Evolutionary conservation across 2,329 filamentous ascomycete species (phyloP).

Genomic region (Phaeosphaeria sp.): DNA sequence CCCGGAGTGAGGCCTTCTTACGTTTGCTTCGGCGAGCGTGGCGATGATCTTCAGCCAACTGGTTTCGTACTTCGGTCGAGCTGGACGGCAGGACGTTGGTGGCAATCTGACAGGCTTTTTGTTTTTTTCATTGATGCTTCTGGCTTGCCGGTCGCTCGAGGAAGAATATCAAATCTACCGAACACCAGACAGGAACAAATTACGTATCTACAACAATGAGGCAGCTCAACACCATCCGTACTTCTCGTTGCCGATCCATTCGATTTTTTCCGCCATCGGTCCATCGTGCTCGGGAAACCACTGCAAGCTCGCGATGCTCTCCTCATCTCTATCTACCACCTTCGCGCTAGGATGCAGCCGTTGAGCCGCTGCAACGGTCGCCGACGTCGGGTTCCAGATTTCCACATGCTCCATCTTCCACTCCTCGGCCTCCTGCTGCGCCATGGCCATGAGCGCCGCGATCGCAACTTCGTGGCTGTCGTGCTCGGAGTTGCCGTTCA

Average conservation of each 20-base stretch:
- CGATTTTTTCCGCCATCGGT: conserved; percentile 58
- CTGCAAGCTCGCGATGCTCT: conserved; percentile 74
- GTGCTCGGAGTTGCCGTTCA: conserved; percentile 19
- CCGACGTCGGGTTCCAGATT: conserved; percentile 80
- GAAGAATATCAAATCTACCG: too few species aligned
- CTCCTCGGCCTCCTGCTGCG: conserved; percentile 71
- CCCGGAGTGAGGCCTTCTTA: conserved; percentile 82
- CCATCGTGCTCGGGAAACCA: conserved; percentile 65
- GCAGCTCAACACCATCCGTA: conserved; percentile 73
- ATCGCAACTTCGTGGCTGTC: conserved; percentile 54
- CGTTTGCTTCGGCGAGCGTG: conserved; percentile 79
- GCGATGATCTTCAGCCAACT: conserved; percentile 92
- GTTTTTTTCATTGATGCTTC: conserved; percentile 43
- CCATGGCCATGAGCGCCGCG: conserved; percentile 68
- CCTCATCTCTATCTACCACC: conserved; percentile 65
- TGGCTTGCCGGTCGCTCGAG: conserved; percentile 41
- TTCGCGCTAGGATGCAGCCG: conserved; percentile 56
- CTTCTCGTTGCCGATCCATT: conserved; percentile 80
- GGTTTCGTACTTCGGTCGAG: conserved; percentile 78
- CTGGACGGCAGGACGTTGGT: conserved; percentile 79
- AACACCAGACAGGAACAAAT: too few species aligned
- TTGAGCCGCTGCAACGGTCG: conserved; percentile 51
- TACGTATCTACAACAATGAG: not conserved
- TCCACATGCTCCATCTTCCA: conserved; percentile 76
- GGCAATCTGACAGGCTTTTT: conserved; percentile 80